These are phyloP conservation scores for Aspergillus sergii DNA, from an alignment of 2,329 filamentous ascomycete genomes.

Conservation along the genomic window DNA sequence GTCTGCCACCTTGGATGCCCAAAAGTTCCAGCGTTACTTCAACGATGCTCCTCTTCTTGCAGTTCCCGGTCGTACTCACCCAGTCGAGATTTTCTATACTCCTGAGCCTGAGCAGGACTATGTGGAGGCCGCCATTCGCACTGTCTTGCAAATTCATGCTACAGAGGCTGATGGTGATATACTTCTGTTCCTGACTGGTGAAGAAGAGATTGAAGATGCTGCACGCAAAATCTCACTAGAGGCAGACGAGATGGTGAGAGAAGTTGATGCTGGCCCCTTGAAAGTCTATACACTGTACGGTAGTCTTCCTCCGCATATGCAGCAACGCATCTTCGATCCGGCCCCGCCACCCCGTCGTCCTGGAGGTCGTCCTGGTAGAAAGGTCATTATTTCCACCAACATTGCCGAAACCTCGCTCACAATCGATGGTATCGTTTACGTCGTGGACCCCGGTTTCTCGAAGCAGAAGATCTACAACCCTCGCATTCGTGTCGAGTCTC, in stretches of 20 bases:
- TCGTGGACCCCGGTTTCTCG: conserved; percentile 98
- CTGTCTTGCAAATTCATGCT: conserved; percentile 94
- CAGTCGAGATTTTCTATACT: conserved; percentile 98
- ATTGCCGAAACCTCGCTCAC: conserved; percentile 97
- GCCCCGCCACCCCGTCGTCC: conserved; percentile 72
- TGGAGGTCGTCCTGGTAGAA: conserved; percentile 85
- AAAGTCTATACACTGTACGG: conserved; percentile 93
- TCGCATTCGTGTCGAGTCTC: conserved; percentile 90
- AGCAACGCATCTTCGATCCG: conserved; percentile 93
- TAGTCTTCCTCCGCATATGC: conserved; percentile 85
- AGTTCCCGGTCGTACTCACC: conserved; percentile 91
- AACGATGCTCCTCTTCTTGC: conserved; percentile 89
- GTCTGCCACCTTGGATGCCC: conserved; percentile 94
- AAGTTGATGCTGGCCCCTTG: conserved; percentile 88
- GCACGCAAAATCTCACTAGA: conserved; percentile 89
- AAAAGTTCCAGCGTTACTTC: conserved; percentile 98
- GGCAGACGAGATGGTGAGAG: conserved; percentile 85
- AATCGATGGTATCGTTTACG: conserved; percentile 98
- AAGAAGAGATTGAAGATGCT: conserved; percentile 98
- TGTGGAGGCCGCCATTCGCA: conserved; percentile 90
- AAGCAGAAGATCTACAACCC: conserved; percentile 99
- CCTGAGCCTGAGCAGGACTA: conserved; percentile 95
- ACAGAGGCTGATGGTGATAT: conserved; percentile 92
- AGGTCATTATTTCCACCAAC: conserved; percentile 93
- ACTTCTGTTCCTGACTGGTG: conserved; percentile 90